Evolutionary conservation across 495 filamentous ascomycete species (phyloP), one percentile per base, ranked within the genome.

Genomic region (Aspergillus bertholletiae): DNA sequence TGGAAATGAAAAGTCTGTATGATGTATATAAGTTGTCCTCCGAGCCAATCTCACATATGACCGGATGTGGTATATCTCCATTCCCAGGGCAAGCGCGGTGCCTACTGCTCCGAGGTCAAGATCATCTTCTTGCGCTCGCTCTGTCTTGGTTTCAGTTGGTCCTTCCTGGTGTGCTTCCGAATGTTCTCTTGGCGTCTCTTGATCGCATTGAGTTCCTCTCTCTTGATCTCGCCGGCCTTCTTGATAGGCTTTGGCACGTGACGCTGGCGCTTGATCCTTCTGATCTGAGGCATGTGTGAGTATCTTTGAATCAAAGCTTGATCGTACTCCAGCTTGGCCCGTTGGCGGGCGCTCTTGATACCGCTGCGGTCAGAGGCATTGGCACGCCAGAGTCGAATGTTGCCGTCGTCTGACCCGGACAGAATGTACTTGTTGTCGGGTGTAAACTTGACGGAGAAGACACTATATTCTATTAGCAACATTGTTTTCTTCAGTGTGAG

Each of bases 201-300:
- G 57, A 97, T 87, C 28, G 88, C 82, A 65, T 78, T 79, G 53
- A 97, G 72, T 74, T 97, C 95, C 63, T 95, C 91, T 54, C 75
- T 76, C 82, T 99, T 99, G 67, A 99, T 99, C 74, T 96, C 93
- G 46, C 82, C 86, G 11, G 95, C 94, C 82, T 97, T 97, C 88
- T 96, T 99, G 56, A 99, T 84, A 60, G 87, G 81, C 80, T 92
- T 91, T 21, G 95, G 95, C 59, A 97, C 70, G 73, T 97, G 93
- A 54, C 93, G 81, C 70, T 99, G 95, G 27, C 92, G 79, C 59
- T 83, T 83, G 69, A 99, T 99, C 43, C 95, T 82, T 53, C 83
- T 80, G 57, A 99, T 90, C 74, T 99, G 92, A 37, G 95, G 95
- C 90, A 99, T 95, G 69, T 99, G 95, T 37, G 81, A 77, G 69